Base-by-base conservation (phyloP, 345 rosid species). In the Isatis tinctoria region DNA sequence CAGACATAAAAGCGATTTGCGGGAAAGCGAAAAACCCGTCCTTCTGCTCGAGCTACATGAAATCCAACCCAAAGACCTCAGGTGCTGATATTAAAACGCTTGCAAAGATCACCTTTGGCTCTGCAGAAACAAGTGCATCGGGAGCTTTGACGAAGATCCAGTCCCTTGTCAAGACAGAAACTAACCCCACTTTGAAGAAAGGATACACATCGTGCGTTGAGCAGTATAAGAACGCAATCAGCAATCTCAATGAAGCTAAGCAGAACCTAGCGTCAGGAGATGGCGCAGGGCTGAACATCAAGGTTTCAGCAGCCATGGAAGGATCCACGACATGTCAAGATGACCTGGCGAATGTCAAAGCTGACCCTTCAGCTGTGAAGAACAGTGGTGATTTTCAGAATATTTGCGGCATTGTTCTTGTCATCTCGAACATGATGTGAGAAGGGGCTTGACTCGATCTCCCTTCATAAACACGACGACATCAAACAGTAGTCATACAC, bases 351-450 rank as follows among this genome's bases (percentile, higher is more conserved):
- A 63, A 56, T 13, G 8, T 54, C 11, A 70, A 76, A 36, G 67
- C 63, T 20, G 80, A 76, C 48, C 70, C 71, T 18, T 44, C 60
- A 20, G 28, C 39, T 16, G 17, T 30, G 17, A 33, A 80, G 61
- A 72, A 63, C 37, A 82, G 20, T 30, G 64, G 45, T 20, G 80
- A 75, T 13, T 66, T 80, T 27, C 47, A 75, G 62, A 63, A 59
- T 32, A 72, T 70, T 6, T 75, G 78, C 44, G 56, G 66, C 7
- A 73, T 82, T 43, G 45, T 73, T 54, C 77, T 79, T 26, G 77
- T 69, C 65, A 70, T 76, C 58, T 65, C 82, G 0, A 75, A 82
- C 78, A 63, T 70, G 58, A 43, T 78, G 54, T 67, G 58, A 77
- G 10, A 8, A 51, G 28, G 57, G 51, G 1, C 5, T 54, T 58